phyloP scores from a whole-genome alignment of 2,329 filamentous ascomycete genomes.

The Phaeosphaeriaceae sp. region DNA sequence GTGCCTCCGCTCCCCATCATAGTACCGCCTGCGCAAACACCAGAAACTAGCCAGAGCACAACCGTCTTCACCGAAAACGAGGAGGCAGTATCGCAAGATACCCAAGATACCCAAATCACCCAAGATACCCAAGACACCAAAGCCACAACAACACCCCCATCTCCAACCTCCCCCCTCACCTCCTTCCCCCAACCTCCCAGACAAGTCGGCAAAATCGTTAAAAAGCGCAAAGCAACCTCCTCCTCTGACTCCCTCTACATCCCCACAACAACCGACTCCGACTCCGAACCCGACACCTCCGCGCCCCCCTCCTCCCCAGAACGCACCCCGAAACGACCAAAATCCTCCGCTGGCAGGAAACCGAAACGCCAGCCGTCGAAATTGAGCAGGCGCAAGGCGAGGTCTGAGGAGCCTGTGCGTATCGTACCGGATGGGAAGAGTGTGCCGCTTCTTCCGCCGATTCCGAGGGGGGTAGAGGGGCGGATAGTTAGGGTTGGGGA shows the following conservation, averaged over 20 bases:
- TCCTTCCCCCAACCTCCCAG: not conserved
- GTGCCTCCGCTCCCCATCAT: conserved; percentile 45
- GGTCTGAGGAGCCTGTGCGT: conserved; percentile 17
- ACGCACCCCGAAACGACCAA: conserved; percentile 21
- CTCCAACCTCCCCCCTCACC: too few species aligned
- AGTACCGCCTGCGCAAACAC: conserved; percentile 33
- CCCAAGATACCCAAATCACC: conserved; percentile 23
- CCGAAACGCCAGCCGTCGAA: conserved; percentile 17
- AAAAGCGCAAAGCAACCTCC: conserved; percentile 48
- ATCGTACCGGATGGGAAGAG: conserved; percentile 37
- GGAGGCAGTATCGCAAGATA: conserved; percentile 9
- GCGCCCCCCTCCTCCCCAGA: conserved; percentile 28
- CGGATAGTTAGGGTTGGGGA: conserved; percentile 21
- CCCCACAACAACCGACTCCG: conserved; percentile 28
- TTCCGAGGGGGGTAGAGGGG: conserved; percentile 31
- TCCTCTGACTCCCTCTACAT: conserved; percentile 41
- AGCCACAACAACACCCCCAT: too few species aligned
- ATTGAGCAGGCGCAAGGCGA: conserved; percentile 20
- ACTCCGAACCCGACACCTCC: conserved; percentile 25
- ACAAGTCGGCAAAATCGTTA: conserved; percentile 33
- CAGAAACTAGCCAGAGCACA: conserved; percentile 11
- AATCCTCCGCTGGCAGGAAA: conserved; percentile 19
- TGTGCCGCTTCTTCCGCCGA: conserved; percentile 37
- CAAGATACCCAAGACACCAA: too few species aligned
- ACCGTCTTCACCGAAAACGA: conserved; percentile 33